These are phyloP conservation scores for Aphanocladium album DNA, from an alignment of 2,329 filamentous ascomycete genomes.

Conservation along the genomic window DNA sequence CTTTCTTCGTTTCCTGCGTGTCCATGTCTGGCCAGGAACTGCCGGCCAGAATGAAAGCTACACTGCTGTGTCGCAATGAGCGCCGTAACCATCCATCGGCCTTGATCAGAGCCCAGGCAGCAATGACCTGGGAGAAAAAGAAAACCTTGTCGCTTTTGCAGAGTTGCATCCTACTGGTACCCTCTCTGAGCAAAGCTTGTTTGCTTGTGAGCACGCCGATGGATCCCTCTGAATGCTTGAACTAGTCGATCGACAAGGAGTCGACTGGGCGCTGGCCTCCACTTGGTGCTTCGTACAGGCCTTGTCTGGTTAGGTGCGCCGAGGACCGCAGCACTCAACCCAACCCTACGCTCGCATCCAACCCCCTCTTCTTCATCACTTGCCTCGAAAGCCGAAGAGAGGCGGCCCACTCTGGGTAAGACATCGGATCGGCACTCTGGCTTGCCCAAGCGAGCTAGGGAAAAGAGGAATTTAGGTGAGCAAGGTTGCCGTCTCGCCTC, in stretches of 20 bases:
- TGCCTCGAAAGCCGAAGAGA: constrained; percentile 7
- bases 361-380: background rate
- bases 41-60: background rate
- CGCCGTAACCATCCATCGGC: too few species aligned
- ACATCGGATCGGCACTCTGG: constrained; percentile 12
- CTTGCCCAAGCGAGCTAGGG: constrained; percentile 6
- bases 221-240: background rate
- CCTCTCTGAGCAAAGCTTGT: constrained; percentile 2
- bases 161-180: background rate
- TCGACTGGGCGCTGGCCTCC: background rate
- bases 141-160: background rate
- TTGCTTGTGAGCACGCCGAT: background rate
- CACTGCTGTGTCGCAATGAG: too few species aligned
- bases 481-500: background rate
- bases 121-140: background rate
- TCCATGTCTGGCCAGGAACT: background rate
- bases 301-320: background rate
- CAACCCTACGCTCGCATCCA: background rate
- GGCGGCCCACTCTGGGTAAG: constrained; percentile 6
- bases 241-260: constrained; percentile 1
- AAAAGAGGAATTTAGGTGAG: background rate
- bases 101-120: background rate
- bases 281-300: background rate
- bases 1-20: background rate
- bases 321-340: constrained; percentile 8